Base-by-base conservation (phyloP, 1,284 basidiomycete species). In the Microbotryum silenes-acaulis region DNA sequence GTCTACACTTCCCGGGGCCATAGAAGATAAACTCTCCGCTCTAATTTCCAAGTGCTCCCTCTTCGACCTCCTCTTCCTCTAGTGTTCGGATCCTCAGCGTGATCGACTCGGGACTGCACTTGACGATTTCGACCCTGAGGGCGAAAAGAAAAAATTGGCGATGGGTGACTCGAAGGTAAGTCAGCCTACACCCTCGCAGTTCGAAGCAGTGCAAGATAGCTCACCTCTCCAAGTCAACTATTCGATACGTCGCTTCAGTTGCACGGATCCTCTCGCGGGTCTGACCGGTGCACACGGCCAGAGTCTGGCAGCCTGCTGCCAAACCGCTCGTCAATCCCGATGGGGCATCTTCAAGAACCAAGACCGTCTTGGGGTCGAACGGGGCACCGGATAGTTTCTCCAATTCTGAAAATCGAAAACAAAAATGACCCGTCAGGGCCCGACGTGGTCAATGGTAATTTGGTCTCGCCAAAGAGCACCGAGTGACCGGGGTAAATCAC, bases 221-320 rank as follows among this genome's bases (percentile, higher is more conserved):
- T 42, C 12, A 61, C 60, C 67, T 47, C 4, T 59, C 60, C 10
- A 69, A n/a, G 47, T 69, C 68, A 16, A 69, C 59, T 3, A 53
- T 47, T 42, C 57, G 60, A 54, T 60, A 56, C 18, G 65, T 67
- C 44, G 68, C 61, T 2, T 62, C 62, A 6, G 57, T 56, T 16
- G 57, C 63, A 23, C 62, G 50, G 51, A 72, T 63, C 37, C 56
- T 56, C 12, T 58, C 64, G 23, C 70, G 47, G 25, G 80, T 71
- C 63, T 89, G 86, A 7, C 86, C 87, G n/a, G 89, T 91, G 71
- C 87, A 88, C 2, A 90, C 86, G 1, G 85, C 89, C 16, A 91
- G 78, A 0, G 51, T 53, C 31, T 53, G 51, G 33, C 51, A 42
- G 16, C 88, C 88, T n/a, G 88, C 85, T 7, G 84, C 83, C 51